Evolutionary conservation across 495 filamentous ascomycete species (phyloP).

Genomic region (Paragyromitra xinjiangensis): DNA sequence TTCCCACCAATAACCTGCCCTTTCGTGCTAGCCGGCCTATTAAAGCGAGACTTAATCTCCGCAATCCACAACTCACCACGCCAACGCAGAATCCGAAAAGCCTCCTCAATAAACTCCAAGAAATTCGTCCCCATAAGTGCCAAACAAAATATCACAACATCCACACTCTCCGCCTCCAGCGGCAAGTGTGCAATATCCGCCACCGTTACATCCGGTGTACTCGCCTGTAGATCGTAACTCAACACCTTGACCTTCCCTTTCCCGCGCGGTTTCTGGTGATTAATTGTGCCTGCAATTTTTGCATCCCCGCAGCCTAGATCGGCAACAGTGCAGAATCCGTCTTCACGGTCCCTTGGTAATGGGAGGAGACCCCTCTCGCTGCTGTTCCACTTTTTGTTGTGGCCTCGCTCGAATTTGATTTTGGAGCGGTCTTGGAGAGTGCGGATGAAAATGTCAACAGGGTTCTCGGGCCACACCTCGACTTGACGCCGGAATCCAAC

Average conservation of each 20-base stretch:
- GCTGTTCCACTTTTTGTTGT: conserved; percentile 58
- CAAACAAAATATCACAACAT: conserved; percentile 91
- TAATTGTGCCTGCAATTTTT: conserved; percentile 69
- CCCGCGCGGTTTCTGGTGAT: conserved; percentile 58
- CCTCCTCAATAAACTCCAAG: conserved; percentile 93
- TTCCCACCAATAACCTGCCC: conserved; percentile 44
- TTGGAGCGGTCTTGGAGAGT: conserved; percentile 69
- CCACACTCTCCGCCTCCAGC: conserved; percentile 72
- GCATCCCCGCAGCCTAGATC: conserved; percentile 88
- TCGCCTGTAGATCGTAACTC: conserved; percentile 70
- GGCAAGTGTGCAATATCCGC: conserved; percentile 89
- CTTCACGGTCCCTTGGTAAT: conserved; percentile 58
- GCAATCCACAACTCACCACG: conserved; percentile 95
- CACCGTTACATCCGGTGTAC: conserved; percentile 74
- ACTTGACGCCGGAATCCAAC: conserved; percentile 94
- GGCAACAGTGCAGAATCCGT: conserved; percentile 76
- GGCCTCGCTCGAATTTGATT: conserved; percentile 55
- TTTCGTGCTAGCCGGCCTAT: conserved; percentile 46
- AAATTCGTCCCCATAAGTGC: conserved; percentile 99
- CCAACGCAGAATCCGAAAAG: conserved; percentile 86
- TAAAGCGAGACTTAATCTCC: conserved; percentile 91
- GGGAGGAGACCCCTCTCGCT: conserved; percentile 51
- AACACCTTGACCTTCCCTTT: conserved; percentile 66
- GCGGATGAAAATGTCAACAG: conserved; percentile 81
- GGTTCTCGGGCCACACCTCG: conserved; percentile 93